phyloP scores from a whole-genome alignment of 140 eudicot species.

The Eryngium alpinum region DNA sequence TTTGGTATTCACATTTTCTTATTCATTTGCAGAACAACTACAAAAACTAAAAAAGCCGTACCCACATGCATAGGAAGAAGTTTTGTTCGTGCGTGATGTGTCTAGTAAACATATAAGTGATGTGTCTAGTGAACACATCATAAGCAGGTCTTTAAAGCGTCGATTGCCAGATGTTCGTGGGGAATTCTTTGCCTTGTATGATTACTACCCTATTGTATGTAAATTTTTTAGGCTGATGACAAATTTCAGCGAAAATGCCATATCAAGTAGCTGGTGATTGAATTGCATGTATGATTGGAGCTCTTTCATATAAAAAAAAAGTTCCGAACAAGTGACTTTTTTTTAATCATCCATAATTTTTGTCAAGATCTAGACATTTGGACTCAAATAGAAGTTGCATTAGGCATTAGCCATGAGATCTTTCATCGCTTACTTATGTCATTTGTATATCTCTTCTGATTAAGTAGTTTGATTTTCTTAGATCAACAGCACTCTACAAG shows the following conservation, averaged over 20 bases:
- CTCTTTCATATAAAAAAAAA: background rate
- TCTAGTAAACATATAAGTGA: background rate
- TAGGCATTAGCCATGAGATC: too few relatives aligned
- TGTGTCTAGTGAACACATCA: background rate
- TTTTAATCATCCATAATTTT: too few relatives aligned
- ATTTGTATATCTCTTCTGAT: too few relatives aligned
- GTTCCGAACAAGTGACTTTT: background rate
- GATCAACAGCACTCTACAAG: too few relatives aligned
- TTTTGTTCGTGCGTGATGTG: background rate
- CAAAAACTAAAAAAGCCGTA: slow-evolving; percentile 5
- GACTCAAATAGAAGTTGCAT: too few relatives aligned
- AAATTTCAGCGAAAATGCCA: background rate
- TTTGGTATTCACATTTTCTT: background rate
- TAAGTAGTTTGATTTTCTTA: too few relatives aligned
- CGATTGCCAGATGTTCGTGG: background rate
- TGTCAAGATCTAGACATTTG: too few relatives aligned
- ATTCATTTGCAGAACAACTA: slow-evolving; percentile 13
- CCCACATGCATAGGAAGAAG: background rate
- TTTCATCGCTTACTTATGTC: too few relatives aligned
- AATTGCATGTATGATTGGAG: background rate
- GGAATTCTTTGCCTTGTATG: background rate
- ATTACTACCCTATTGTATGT: background rate
- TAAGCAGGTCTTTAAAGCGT: background rate
- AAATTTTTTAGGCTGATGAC: background rate
- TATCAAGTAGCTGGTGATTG: background rate